Percentiles rank a stretch among this genome's conserved stretches.
Conservation (phyloP, 768 basidiomycete genomes). For the Lactarius quietus region DNA sequence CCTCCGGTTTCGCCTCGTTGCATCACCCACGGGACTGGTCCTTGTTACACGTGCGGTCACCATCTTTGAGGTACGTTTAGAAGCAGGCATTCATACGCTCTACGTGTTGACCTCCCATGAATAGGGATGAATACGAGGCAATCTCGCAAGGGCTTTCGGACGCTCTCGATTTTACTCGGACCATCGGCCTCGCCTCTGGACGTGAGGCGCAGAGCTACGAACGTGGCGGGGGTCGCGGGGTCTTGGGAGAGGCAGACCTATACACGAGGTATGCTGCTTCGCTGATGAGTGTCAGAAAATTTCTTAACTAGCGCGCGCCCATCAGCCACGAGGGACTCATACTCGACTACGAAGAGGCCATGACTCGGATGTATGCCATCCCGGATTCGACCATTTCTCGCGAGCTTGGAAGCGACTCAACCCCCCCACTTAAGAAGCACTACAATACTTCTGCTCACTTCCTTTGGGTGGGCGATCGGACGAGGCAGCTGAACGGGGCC, state of each 20-base stretch:
- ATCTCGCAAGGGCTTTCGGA: constrained; percentile 84
- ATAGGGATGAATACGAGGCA: constrained; percentile 75
- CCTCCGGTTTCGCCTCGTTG: constrained; percentile 91
- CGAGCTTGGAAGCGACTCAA: constrained; percentile 17
- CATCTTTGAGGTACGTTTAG: constrained; percentile 56
- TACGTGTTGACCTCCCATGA: neutral
- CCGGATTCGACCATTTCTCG: constrained; percentile 28
- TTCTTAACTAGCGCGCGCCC: constrained; percentile 1
- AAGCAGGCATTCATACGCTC: neutral
- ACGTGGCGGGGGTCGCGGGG: constrained; percentile 63
- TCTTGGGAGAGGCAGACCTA: constrained; percentile 86
- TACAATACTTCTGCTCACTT: constrained; percentile 96
- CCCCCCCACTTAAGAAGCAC: constrained; percentile 39
- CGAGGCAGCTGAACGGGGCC: constrained; percentile 85
- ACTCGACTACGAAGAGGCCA: constrained; percentile 87
- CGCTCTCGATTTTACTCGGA: constrained; percentile 89
- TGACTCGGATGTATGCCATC: constrained; percentile 67
- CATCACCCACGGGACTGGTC: constrained; percentile 92
- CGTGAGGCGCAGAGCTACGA: constrained; percentile 51
- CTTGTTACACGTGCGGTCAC: constrained; percentile 84
- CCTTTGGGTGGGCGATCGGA: constrained; percentile 97
- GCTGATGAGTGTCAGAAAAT: neutral
- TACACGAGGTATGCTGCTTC: constrained; percentile 66
- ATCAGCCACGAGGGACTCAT: constrained; percentile 87
- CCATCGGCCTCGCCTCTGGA: constrained; percentile 71